phyloP scores from a whole-genome alignment of 805 yeast genomes.

The Teunomyces aglyptinius region DNA sequence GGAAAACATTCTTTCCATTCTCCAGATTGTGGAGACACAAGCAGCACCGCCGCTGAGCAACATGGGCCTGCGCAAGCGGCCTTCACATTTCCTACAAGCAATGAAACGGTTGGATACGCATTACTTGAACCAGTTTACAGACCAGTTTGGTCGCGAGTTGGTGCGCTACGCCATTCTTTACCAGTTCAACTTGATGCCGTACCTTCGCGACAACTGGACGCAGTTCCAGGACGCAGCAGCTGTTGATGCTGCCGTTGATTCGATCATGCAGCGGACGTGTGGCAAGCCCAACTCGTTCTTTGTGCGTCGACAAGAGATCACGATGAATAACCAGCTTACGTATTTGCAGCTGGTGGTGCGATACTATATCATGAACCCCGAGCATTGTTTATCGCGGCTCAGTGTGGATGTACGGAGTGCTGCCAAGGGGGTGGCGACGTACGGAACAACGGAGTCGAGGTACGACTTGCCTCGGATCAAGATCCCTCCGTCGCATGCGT shows the following conservation, averaged over 20 bases:
- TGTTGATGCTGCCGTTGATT: not conserved
- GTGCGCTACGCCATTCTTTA: constrained; percentile 9
- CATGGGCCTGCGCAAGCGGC: not conserved
- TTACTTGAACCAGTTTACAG: constrained; percentile 13
- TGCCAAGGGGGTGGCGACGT: constrained; percentile 7
- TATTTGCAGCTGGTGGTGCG: constrained; percentile 13
- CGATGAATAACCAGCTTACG: constrained; percentile 6
- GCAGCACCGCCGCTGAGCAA: not conserved
- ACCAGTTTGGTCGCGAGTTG: constrained; percentile 11
- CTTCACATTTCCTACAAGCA: constrained; percentile 10
- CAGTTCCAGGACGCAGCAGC: not conserved
- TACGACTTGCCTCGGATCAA: not conserved
- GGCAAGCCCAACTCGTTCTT: constrained; percentile 10
- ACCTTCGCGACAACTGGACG: constrained; percentile 5
- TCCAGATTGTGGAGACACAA: constrained; percentile 11
- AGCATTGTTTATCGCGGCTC: constrained; percentile 11
- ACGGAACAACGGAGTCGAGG: constrained; percentile 4
- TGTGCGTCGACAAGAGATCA: constrained; percentile 7
- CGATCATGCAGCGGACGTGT: not conserved
- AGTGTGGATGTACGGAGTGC: constrained; percentile 9
- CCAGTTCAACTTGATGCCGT: constrained; percentile 13
- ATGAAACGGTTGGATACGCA: constrained; percentile 8
- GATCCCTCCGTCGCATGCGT: constrained; percentile 3
- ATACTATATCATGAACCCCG: constrained; percentile 11
- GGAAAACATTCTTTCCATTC: constrained; percentile 13